Evolutionary conservation across 345 rosid genomes (phyloP).

Genomic region (Aquilaria malaccensis): DNA sequence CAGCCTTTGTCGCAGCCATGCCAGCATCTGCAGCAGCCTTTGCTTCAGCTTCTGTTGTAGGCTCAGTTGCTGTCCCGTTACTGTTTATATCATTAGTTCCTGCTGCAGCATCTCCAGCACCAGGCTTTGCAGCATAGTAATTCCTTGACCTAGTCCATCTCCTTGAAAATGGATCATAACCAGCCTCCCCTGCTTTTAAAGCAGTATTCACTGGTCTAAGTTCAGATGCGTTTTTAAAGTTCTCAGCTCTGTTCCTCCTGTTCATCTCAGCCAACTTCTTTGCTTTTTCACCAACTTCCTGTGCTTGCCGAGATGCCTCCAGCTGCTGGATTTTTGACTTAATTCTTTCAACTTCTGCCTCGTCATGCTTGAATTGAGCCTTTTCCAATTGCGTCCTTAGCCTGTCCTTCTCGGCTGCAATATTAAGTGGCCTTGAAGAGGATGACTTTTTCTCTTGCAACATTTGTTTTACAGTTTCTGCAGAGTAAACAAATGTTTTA

Average conservation of each 20-base stretch:
- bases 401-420: constrained; percentile 98
- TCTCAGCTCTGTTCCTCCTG: constrained; percentile 87
- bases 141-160: constrained; percentile 97
- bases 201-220: constrained; percentile 42
- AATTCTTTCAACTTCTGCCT: constrained; percentile 72
- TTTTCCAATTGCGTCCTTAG: constrained; percentile 77
- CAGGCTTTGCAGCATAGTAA: constrained; percentile 59
- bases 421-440: constrained; percentile 71
- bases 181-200: constrained; percentile 96
- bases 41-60: constrained; percentile 20
- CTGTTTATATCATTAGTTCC: constrained; percentile 25
- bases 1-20: constrained; percentile 64
- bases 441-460: constrained; percentile 94
- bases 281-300: constrained; percentile 69
- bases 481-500: constrained; percentile 81
- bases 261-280: constrained; percentile 92
- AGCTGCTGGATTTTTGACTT: constrained; percentile 63
- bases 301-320: constrained; percentile 66
- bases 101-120: constrained; percentile 25
- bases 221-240: constrained; percentile 89
- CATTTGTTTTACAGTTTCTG: constrained; percentile 95
- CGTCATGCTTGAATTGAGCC: constrained; percentile 68
- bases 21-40: constrained; percentile 30
- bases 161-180: constrained; percentile 97
- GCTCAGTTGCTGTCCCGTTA: constrained; percentile 18